phyloP scores from a whole-genome alignment of 2,329 filamentous ascomycete species.

The Dryadomyces quercivorus region DNA sequence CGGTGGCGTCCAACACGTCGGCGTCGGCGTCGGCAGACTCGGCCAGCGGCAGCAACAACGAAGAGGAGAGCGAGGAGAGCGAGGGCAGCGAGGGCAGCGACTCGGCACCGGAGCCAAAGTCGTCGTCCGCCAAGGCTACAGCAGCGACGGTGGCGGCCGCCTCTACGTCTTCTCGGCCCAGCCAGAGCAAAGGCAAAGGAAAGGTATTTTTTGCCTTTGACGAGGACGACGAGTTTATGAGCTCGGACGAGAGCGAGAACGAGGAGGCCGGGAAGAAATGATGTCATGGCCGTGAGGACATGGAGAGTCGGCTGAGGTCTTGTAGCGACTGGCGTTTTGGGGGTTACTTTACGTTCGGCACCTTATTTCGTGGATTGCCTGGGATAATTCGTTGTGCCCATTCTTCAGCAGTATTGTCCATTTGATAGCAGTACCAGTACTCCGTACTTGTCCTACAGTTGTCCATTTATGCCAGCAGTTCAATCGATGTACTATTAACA shows the following conservation, averaged over 20 bases:
- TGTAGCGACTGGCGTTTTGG: neutral
- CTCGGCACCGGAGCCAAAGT: constrained; percentile 35
- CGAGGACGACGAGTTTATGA: constrained; percentile 66
- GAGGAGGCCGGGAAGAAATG: constrained; percentile 12
- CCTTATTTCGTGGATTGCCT: too few species aligned
- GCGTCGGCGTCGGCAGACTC: constrained; percentile 16
- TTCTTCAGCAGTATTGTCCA: too few species aligned
- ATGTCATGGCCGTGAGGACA: neutral
- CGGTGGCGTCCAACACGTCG: constrained; percentile 31
- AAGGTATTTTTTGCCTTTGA: constrained; percentile 62
- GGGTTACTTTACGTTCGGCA: too few species aligned
- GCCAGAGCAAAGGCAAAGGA: constrained; percentile 19
- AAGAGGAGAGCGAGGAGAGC: constrained; percentile 20
- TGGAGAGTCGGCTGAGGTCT: neutral
- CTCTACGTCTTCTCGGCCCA: neutral
- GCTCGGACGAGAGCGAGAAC: constrained; percentile 41
- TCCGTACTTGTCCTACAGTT: too few species aligned
- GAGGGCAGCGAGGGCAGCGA: constrained; percentile 25
- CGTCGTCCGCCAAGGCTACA: constrained; percentile 9
- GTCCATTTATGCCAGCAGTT: neutral
- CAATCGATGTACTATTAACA: neutral
- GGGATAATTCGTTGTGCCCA: too few species aligned
- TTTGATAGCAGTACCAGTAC: too few species aligned
- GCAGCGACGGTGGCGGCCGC: neutral
- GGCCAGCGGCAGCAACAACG: constrained; percentile 19